phyloP scores from a whole-genome alignment of 2,329 filamentous ascomycete species.

The Microdochium trichocladiopsis region DNA sequence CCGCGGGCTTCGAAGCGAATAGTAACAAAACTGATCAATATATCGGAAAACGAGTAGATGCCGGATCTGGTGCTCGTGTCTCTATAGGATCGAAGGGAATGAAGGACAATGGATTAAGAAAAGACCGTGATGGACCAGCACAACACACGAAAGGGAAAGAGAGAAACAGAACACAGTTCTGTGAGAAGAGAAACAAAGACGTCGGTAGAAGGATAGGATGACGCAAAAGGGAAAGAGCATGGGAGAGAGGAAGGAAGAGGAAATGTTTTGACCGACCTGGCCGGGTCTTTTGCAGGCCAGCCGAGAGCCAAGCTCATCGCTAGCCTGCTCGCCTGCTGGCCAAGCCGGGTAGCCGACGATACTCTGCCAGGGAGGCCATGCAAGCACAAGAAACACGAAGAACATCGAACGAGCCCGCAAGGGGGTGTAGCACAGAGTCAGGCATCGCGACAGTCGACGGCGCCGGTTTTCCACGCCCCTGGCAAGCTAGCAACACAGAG shows the following conservation, averaged over 20 bases:
- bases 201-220: background rate
- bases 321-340: no score
- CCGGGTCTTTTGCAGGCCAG: background rate
- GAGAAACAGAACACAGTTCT: conserved; percentile 1
- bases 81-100: background rate
- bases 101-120: background rate
- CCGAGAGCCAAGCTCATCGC: background rate
- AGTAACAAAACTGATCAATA: background rate
- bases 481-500: background rate
- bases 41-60: background rate
- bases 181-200: background rate
- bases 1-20: background rate
- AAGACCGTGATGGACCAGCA: conserved; percentile 1
- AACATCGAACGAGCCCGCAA: conserved; percentile 23
- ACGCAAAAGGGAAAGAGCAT: background rate
- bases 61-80: background rate
- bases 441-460: conserved; percentile 40
- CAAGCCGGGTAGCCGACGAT: background rate
- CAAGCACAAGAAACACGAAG: background rate
- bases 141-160: background rate
- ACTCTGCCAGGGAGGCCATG: background rate
- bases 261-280: background rate
- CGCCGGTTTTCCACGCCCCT: background rate
- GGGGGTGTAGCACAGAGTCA: conserved; percentile 59
- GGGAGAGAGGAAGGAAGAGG: background rate